Evolutionary conservation across 2,329 filamentous ascomycete genomes (phyloP).

Genomic region (Penicillium freii): DNA sequence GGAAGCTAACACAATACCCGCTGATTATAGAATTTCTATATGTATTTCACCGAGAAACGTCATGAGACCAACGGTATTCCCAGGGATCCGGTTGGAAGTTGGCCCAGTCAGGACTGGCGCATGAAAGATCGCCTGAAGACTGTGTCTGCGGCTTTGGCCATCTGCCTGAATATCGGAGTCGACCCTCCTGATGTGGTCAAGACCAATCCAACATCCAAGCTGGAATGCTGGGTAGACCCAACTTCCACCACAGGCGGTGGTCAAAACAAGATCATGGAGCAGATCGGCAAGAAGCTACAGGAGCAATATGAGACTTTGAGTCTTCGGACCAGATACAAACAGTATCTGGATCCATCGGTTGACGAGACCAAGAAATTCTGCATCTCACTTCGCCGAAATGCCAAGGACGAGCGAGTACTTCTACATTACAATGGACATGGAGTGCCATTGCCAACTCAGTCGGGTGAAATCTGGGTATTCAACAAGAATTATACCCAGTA

Average conservation of each 20-base stretch:
- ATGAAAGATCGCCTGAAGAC: slow-evolving; percentile 97
- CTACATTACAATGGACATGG: slow-evolving; percentile 99
- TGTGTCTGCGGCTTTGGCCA: slow-evolving; percentile 86
- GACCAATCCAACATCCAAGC: slow-evolving; percentile 85
- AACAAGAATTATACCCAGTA: slow-evolving; percentile 99
- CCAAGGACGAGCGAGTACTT: slow-evolving; percentile 93
- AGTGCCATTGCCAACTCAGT: slow-evolving; percentile 90
- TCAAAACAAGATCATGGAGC: slow-evolving; percentile 77
- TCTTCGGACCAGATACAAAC: slow-evolving; percentile 93
- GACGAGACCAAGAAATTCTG: slow-evolving; percentile 98
- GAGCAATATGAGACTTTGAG: slow-evolving; percentile 94
- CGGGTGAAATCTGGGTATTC: slow-evolving; percentile 98
- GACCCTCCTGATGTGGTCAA: slow-evolving; percentile 96
- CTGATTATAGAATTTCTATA: slow-evolving; percentile 82
- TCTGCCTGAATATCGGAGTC: slow-evolving; percentile 96
- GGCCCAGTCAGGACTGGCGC: slow-evolving; percentile 83
- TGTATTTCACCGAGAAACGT: slow-evolving; percentile 98
- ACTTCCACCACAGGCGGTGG: slow-evolving; percentile 72
- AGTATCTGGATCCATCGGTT: slow-evolving; percentile 92
- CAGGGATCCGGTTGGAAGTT: slow-evolving; percentile 55
- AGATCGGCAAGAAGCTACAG: slow-evolving; percentile 94
- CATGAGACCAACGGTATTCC: slow-evolving; percentile 93
- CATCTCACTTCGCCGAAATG: slow-evolving; percentile 81
- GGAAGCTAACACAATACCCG: slow-evolving; percentile 15
- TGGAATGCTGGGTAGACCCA: slow-evolving; percentile 97